Base-by-base conservation (phyloP, 345 rosid species). In the Conringia planisiliqua region DNA sequence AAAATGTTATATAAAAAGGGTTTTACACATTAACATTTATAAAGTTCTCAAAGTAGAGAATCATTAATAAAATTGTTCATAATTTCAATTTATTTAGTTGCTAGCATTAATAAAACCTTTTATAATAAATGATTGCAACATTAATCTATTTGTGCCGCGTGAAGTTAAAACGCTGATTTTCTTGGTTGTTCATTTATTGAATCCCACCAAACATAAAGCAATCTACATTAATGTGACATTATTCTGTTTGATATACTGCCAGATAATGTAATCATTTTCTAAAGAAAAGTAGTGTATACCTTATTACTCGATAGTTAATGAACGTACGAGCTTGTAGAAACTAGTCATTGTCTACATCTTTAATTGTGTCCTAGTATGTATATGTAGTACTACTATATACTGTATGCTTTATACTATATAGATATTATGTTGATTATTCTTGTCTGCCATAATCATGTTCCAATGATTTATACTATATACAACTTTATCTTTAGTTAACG, bases 141-240 rank as follows among this genome's bases (percentile, higher is more conserved):
- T 61, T 42, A 16, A 61, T 75, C 58, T 68, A 69, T 57, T 39
- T 20, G 22, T 51, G 55, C 50, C 55, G 64, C 64, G 70, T 75
- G 47, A 75, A 62, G 48, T 75, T 61, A 61, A 65, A 52, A 24
- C 48, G 32, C 70, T 76, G 50, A 32, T 55, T 61, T 61, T 43
- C 3, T 76, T 52, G 56, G 79, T 52, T 42, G 56, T 50, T 40
- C 69, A 69, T 62, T 69, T 32, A 68, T 52, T 68, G 50, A 33
- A 33, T 13, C 13, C 26, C n/a, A 69, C 79, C 75, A 62, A 75
- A 76, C 75, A 3, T 32, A 68, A 50, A 68, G 62, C 69, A 52
- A 68, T 48, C 17, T 44, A 35, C n/a, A 32, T 40, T 40, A 43
- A 39, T 68, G 69, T 22, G 56, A 50, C 16, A 50, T 50, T 22